These are phyloP conservation scores for Cordyceps cateniannulata DNA, from an alignment of 2,329 filamentous ascomycete genomes.

Conservation along the genomic window DNA sequence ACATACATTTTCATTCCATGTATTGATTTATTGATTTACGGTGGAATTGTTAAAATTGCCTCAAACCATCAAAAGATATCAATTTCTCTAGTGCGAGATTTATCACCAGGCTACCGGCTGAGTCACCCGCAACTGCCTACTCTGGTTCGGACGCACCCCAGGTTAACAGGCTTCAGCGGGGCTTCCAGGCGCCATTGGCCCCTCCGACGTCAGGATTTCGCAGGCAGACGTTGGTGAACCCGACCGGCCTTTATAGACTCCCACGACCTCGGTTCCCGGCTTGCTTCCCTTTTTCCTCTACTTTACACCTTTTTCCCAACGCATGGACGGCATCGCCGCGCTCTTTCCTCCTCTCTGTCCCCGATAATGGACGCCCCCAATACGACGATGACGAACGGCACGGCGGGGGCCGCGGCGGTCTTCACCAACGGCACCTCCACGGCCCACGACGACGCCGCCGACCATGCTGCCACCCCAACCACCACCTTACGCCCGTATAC, in stretches of 20 bases:
- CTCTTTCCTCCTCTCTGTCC: neutral
- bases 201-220: neutral
- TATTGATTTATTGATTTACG: no score
- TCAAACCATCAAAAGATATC: no score
- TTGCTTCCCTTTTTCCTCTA: neutral
- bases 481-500: slow-evolving; percentile 33
- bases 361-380: neutral
- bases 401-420: neutral
- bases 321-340: slow-evolving; percentile 11
- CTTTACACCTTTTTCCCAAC: neutral
- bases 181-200: neutral
- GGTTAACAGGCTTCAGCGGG: slow-evolving; percentile 5
- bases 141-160: neutral
- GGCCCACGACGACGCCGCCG: neutral
- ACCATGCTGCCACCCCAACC: neutral
- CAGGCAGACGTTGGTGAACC: neutral
- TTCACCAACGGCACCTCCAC: neutral
- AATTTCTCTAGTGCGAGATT: neutral
- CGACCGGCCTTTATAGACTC: neutral
- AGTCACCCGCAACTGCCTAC: slow-evolving; percentile 4
- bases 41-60: neutral
- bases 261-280: neutral
- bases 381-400: neutral
- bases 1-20: no score
- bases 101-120: neutral